These are phyloP conservation scores for Puccinia horiana DNA, from an alignment of 1,284 basidiomycete genomes.

Conservation along the genomic window DNA sequence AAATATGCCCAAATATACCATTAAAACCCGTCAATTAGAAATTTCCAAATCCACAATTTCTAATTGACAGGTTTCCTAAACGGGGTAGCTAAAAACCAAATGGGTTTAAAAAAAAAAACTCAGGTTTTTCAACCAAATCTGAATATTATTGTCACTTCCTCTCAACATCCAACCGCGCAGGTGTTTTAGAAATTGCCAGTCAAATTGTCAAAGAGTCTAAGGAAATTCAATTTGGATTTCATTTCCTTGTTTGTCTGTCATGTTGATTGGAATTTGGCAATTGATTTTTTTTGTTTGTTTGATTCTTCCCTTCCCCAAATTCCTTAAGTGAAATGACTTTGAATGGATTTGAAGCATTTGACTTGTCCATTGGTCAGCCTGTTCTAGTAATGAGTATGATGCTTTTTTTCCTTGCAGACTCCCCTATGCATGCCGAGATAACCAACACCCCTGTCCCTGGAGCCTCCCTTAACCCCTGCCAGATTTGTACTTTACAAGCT, in stretches of 20 bases:
- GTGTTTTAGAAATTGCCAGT: slow-evolving; percentile 1
- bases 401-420: slow-evolving; percentile 25
- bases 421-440: background rate
- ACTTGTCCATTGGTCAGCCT: background rate
- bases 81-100: no score
- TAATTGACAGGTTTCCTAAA: no score
- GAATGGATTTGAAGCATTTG: slow-evolving; percentile 13
- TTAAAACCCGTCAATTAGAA: no score
- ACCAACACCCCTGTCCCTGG: slow-evolving; percentile 13
- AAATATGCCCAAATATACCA: no score
- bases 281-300: background rate
- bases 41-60: no score
- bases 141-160: slow-evolving; percentile 35
- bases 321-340: background rate
- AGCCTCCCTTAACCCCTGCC: background rate
- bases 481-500: slow-evolving; percentile 1
- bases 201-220: slow-evolving; percentile 9
- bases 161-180: slow-evolving; percentile 11
- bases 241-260: background rate
- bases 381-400: slow-evolving; percentile 23
- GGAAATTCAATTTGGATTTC: background rate
- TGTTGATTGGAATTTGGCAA: background rate
- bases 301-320: background rate
- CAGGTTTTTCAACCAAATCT: background rate
- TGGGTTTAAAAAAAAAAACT: no score